Percentiles rank a stretch among this genome's conserved stretches.
Conservation (phyloP, 345 rosid species). For the Garcia nutans region DNA sequence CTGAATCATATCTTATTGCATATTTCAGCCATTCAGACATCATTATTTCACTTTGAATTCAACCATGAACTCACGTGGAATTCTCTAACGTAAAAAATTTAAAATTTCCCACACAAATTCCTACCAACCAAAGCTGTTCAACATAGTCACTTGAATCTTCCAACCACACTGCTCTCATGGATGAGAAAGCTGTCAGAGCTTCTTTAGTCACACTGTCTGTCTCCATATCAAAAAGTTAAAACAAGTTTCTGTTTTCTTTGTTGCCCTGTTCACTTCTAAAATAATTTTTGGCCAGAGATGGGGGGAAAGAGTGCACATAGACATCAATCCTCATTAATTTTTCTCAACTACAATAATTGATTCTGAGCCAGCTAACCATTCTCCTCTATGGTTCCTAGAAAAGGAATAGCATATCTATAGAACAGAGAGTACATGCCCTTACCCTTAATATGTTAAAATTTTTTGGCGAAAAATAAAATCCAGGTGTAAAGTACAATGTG, state of each 20-base stretch:
- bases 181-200: background rate
- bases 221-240: background rate
- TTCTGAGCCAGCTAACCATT: background rate
- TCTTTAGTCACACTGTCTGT: background rate
- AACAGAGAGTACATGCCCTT: too few species aligned
- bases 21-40: background rate
- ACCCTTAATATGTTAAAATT: background rate
- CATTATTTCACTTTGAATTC: background rate
- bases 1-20: background rate
- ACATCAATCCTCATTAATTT: background rate
- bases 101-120: too few species aligned
- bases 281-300: background rate
- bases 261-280: background rate
- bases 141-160: background rate
- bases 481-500: too few species aligned
- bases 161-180: background rate
- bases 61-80: background rate
- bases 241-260: background rate
- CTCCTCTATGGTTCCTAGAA: too few species aligned
- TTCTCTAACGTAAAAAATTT: too few species aligned
- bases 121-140: background rate
- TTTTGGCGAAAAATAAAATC: slow-evolving; percentile 1
- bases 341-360: background rate
- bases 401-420: too few species aligned
- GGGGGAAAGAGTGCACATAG: background rate